phyloP scores from a whole-genome alignment of 1,284 basidiomycete genomes.

The Trichosporon sp. region DNA sequence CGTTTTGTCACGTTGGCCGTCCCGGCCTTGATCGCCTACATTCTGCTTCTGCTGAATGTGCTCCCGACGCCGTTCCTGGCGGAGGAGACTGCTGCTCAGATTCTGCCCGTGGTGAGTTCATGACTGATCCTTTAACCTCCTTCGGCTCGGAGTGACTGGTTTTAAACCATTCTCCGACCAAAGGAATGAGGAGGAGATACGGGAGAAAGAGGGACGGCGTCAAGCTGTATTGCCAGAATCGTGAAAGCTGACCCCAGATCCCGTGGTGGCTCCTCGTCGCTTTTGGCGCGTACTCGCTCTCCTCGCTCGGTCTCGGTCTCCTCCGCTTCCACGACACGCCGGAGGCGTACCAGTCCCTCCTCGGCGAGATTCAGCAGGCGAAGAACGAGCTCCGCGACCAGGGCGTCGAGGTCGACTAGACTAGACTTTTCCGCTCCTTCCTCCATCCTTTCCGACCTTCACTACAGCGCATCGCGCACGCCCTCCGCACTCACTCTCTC shows the following conservation, averaged over 20 bases:
- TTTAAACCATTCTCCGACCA: not conserved
- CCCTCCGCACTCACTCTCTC: not conserved
- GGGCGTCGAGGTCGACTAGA: slow-evolving; percentile 70
- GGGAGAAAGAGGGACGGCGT: not conserved
- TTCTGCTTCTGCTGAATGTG: slow-evolving; percentile 63
- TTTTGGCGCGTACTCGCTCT: slow-evolving; percentile 73
- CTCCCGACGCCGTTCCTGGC: slow-evolving; percentile 66
- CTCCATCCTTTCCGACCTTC: not conserved
- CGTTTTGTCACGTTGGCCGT: slow-evolving; percentile 61
- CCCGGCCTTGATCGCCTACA: slow-evolving; percentile 61
- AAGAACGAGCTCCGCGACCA: slow-evolving; percentile 69
- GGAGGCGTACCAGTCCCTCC: slow-evolving; percentile 71
- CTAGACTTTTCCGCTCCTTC: not conserved
- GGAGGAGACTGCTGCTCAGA: slow-evolving; percentile 57
- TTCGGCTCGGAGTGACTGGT: too few species aligned
- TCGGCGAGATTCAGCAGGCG: slow-evolving; percentile 66
- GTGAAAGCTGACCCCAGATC: slow-evolving; percentile 57
- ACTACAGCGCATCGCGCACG: too few species aligned
- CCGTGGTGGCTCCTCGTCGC: slow-evolving; percentile 76
- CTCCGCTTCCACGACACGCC: slow-evolving; percentile 72
- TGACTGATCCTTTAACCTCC: too few species aligned
- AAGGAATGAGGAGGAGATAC: too few species aligned
- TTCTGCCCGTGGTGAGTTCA: slow-evolving; percentile 66
- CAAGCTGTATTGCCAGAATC: not conserved
- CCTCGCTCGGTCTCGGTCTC: slow-evolving; percentile 71